phyloP scores from a whole-genome alignment of 305 asterid species.

The Stenogyne calaminthoides region DNA sequence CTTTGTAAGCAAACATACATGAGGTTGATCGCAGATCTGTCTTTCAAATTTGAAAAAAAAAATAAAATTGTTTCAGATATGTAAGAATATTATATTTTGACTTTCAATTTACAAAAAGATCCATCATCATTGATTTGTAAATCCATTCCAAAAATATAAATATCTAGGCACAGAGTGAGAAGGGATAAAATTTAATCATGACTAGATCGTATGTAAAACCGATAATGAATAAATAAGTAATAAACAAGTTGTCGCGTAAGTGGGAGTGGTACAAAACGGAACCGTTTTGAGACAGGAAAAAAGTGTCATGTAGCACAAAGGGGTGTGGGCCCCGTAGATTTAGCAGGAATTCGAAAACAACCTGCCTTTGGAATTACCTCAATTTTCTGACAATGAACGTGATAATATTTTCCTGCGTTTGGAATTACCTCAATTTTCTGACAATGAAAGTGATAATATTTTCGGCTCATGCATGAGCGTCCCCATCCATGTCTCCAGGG shows the following conservation, averaged over 20 bases:
- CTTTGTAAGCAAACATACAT: too few relatives aligned
- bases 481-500: constrained; percentile 41
- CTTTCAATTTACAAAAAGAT: too few relatives aligned
- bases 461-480: constrained; percentile 23
- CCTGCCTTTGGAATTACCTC: constrained; percentile 51
- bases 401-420: constrained; percentile 36
- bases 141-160: too few relatives aligned
- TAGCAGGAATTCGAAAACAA: constrained; percentile 53
- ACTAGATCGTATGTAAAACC: background rate
- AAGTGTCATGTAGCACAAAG: constrained; percentile 48
- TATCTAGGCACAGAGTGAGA: too few relatives aligned
- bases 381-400: constrained; percentile 42
- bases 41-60: too few relatives aligned
- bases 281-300: constrained; percentile 39
- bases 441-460: constrained; percentile 51
- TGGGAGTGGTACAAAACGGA: constrained; percentile 21
- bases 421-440: too few relatives aligned
- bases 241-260: background rate
- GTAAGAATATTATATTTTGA: too few relatives aligned
- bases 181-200: too few relatives aligned
- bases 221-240: background rate
- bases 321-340: constrained; percentile 50
- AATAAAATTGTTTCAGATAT: too few relatives aligned
- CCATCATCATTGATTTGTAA: too few relatives aligned
- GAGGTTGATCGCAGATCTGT: too few relatives aligned